phyloP scores from a whole-genome alignment of 768 basidiomycete genomes.

The Mycena sanguinolenta region DNA sequence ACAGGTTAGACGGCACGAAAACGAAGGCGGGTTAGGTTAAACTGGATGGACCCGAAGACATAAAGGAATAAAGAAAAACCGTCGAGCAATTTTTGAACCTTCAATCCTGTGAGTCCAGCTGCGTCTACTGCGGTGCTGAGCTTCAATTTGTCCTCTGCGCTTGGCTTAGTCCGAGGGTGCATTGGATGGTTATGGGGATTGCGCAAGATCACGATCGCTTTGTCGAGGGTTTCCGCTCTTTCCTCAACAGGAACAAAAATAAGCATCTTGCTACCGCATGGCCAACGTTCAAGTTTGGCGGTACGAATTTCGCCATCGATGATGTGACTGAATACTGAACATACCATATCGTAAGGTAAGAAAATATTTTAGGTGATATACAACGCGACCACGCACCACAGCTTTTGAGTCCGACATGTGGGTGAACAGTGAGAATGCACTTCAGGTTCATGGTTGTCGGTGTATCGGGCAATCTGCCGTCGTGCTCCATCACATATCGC shows the following conservation, averaged over 20 bases:
- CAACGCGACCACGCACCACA: slow-evolving; percentile 1
- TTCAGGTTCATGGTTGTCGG: not conserved
- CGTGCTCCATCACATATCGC: slow-evolving; percentile 13
- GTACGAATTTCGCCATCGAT: not conserved
- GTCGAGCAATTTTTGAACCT: slow-evolving; percentile 24
- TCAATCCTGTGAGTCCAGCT: not conserved
- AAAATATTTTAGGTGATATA: not conserved
- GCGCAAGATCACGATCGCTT: not conserved
- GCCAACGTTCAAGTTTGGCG: not conserved
- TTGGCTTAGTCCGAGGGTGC: slow-evolving; percentile 19
- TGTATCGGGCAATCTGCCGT: not conserved
- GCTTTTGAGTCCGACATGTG: not conserved
- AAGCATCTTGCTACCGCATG: not conserved
- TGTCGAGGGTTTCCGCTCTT: not conserved
- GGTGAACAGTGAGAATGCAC: slow-evolving; percentile 20
- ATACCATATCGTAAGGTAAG: not conserved
- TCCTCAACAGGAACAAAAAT: not conserved
- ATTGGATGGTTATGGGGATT: slow-evolving; percentile 28
- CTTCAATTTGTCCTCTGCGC: not conserved
- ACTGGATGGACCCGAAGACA: too few relatives aligned
- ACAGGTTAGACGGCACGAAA: too few relatives aligned
- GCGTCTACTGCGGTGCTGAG: slow-evolving; percentile 10
- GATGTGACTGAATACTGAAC: not conserved
- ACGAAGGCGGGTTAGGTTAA: too few relatives aligned
- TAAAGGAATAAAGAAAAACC: not conserved